These are phyloP conservation scores for Amanita rubescens DNA, from an alignment of 768 basidiomycete genomes.

Conservation along the genomic window DNA sequence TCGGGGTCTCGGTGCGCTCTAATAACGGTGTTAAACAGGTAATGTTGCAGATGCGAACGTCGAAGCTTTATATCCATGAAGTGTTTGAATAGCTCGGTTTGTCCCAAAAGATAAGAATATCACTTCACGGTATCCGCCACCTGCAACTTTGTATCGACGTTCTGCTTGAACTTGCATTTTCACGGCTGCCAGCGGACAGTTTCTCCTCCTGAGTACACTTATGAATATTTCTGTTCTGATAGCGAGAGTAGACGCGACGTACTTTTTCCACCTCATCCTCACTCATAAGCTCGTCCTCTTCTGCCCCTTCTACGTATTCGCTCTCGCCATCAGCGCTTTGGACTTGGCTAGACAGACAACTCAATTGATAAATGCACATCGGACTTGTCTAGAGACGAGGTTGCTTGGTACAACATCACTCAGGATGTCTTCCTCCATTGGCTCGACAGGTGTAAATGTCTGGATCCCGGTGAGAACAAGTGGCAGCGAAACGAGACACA, in stretches of 20 bases:
- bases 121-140: conserved; percentile 91
- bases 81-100: conserved; percentile 97
- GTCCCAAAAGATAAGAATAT: conserved; percentile 92
- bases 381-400: too few species aligned
- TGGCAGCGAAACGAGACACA: background rate
- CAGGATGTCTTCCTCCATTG: conserved; percentile 69
- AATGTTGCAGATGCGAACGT: background rate
- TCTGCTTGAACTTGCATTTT: conserved; percentile 25
- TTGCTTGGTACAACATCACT: conserved; percentile 91
- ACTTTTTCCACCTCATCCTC: conserved; percentile 36
- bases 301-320: conserved; percentile 58
- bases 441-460: conserved; percentile 32
- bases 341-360: conserved; percentile 47
- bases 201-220: conserved; percentile 3
- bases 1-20: conserved; percentile 90
- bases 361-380: too few species aligned
- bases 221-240: conserved; percentile 9
- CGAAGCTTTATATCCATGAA: conserved; percentile 93
- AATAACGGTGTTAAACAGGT: conserved; percentile 7
- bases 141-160: conserved; percentile 39
- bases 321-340: conserved; percentile 69
- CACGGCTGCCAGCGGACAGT: conserved; percentile 24
- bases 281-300: conserved; percentile 57
- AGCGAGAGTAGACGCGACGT: background rate
- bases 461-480: conserved; percentile 9